Evolutionary conservation across 176 grass and related monocot genomes (phyloP).

Genomic region (Zoysia pacifica): DNA sequence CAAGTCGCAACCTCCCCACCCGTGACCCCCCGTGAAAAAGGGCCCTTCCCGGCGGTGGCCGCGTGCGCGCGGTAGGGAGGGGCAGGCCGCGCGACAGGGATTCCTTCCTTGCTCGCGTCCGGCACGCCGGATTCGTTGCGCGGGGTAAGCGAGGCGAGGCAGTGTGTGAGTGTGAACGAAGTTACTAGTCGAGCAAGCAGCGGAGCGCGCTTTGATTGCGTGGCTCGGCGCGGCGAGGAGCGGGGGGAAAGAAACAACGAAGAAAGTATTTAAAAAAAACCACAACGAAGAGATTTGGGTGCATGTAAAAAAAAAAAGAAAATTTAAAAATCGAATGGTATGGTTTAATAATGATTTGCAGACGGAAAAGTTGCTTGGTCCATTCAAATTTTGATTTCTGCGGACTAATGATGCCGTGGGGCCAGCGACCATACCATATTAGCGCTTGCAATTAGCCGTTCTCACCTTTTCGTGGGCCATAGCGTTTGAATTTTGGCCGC

Average conservation of each 20-base stretch:
- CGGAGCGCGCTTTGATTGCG: slow-evolving; percentile 15
- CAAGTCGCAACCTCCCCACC: background rate
- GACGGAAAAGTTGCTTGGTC: background rate
- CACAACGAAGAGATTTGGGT: background rate
- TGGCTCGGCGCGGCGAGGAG: background rate
- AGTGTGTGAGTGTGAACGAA: slow-evolving; percentile 42
- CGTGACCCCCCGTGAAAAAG: background rate
- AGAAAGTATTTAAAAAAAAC: background rate
- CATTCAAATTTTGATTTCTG: background rate
- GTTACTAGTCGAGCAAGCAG: background rate
- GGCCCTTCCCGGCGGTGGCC: background rate
- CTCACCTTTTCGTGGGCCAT: background rate
- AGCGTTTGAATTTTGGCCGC: background rate
- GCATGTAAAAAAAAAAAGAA: background rate
- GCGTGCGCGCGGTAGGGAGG: slow-evolving; percentile 13
- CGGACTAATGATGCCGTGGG: background rate
- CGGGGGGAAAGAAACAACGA: background rate
- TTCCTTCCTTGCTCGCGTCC: slow-evolving; percentile 47
- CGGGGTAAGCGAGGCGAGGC: slow-evolving; percentile 5
- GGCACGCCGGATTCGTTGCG: slow-evolving; percentile 39
- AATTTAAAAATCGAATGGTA: background rate
- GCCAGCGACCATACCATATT: background rate
- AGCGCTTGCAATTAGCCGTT: background rate
- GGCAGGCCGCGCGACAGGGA: slow-evolving; percentile 35
- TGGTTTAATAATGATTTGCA: background rate